A percentile compares a stretch with the other conserved stretches of the same genome.
phyloP scores from a whole-genome alignment of 2,329 filamentous ascomycete species.

The Cordyceps farinosa region DNA sequence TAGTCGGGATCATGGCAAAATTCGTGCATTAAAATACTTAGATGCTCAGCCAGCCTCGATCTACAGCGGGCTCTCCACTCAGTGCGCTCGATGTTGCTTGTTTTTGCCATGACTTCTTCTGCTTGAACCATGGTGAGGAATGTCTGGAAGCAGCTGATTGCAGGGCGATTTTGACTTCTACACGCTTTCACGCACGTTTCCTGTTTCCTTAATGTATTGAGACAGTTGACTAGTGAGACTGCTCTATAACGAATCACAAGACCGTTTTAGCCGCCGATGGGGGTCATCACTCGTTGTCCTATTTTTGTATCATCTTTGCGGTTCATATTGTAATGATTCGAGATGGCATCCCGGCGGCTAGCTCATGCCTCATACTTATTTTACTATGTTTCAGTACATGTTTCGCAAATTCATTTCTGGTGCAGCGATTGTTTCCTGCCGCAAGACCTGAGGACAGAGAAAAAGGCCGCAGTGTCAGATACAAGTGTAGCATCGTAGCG shows the following conservation, averaged over 20 bases:
- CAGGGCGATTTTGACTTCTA: neutral
- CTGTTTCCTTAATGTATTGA: neutral
- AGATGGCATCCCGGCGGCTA: no score
- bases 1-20: neutral
- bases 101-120: neutral
- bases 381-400: no score
- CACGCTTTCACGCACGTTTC: neutral
- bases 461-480: no score
- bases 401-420: no score
- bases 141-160: neutral
- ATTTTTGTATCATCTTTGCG: no score
- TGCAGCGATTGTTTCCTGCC: no score
- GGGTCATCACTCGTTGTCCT: no score
- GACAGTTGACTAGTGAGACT: neutral
- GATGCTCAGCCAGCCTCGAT: neutral
- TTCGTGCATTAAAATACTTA: neutral
- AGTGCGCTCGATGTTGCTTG: neutral
- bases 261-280: neutral
- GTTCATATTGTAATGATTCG: no score
- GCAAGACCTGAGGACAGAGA: no score
- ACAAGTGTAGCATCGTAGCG: no score
- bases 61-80: neutral
- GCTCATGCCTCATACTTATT: no score
- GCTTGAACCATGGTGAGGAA: neutral
- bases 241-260: neutral